phyloP scores from a whole-genome alignment of 352 stramenopile species.

The Globisporangium alternatum region DNA sequence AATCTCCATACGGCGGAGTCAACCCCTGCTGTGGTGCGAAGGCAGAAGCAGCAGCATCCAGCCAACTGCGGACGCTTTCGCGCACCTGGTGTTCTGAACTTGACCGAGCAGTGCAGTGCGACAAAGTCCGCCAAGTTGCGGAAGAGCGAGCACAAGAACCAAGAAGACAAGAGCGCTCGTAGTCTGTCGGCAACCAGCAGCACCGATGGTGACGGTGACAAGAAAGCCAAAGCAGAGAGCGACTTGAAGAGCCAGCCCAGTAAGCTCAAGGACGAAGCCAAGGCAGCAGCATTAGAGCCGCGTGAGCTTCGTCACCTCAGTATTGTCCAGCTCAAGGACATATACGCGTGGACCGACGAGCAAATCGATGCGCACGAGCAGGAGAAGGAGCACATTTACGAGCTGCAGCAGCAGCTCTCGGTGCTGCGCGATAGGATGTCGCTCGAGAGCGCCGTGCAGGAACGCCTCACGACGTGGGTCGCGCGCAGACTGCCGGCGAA shows the following conservation, averaged over 20 bases:
- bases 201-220: neutral
- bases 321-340: conserved; percentile 23
- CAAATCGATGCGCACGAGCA: conserved; percentile 44
- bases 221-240: neutral
- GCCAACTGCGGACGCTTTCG: conserved; percentile 6
- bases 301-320: neutral
- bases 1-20: neutral
- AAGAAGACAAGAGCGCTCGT: neutral
- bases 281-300: neutral
- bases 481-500: conserved; percentile 6
- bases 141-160: neutral
- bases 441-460: conserved; percentile 12
- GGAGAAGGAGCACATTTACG: conserved; percentile 39
- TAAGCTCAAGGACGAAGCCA: neutral
- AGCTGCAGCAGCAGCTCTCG: conserved; percentile 36
- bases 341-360: conserved; percentile 45
- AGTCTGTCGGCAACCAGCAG: neutral
- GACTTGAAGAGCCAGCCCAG: neutral
- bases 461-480: conserved; percentile 4
- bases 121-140: neutral
- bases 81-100: conserved; percentile 6
- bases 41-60: neutral
- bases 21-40: neutral
- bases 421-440: conserved; percentile 27
- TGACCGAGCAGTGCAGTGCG: conserved; percentile 4